These are phyloP conservation scores for Exophiala lecanii-corni DNA, from an alignment of 2,329 filamentous ascomycete species.

Conservation along the genomic window DNA sequence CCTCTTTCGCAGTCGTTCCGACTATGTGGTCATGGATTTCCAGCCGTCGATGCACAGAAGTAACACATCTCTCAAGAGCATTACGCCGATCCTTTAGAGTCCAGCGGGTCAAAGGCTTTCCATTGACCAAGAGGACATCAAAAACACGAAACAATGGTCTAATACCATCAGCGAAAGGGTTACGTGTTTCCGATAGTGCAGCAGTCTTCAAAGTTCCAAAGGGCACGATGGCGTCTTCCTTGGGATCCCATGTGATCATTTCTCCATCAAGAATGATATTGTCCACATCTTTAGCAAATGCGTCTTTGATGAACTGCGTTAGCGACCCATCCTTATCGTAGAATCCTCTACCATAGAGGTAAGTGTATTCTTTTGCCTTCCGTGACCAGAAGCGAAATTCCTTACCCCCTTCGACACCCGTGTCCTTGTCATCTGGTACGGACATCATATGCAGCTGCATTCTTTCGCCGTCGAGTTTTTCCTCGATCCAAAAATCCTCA, in stretches of 20 bases:
- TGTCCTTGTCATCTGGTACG: slow-evolving; percentile 43
- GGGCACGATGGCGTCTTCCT: slow-evolving; percentile 73
- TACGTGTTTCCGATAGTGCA: slow-evolving; percentile 72
- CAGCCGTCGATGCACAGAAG: slow-evolving; percentile 66
- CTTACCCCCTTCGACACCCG: slow-evolving; percentile 61
- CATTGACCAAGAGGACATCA: slow-evolving; percentile 86
- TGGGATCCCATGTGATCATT: slow-evolving; percentile 97
- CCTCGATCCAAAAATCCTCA: slow-evolving; percentile 88
- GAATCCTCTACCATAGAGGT: slow-evolving; percentile 78
- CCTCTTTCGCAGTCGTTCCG: slow-evolving; percentile 63
- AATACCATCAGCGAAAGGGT: slow-evolving; percentile 61
- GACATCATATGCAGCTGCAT: slow-evolving; percentile 93
- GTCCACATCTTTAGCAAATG: slow-evolving; percentile 71
- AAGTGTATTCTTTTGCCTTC: slow-evolving; percentile 94
- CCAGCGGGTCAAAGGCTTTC: slow-evolving; percentile 71
- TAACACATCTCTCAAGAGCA: slow-evolving; percentile 68
- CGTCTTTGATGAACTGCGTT: slow-evolving; percentile 71
- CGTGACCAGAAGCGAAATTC: slow-evolving; percentile 88
- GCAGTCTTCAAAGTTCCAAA: slow-evolving; percentile 95
- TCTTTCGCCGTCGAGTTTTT: slow-evolving; percentile 93
- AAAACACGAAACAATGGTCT: slow-evolving; percentile 82
- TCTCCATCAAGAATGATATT: slow-evolving; percentile 93
- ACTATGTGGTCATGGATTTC: slow-evolving; percentile 73
- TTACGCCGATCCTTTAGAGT: slow-evolving; percentile 74
- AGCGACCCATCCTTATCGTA: slow-evolving; percentile 70